These are phyloP conservation scores for Neurospora pannonica DNA, from an alignment of 495 filamentous ascomycete species.

Conservation along the genomic window DNA sequence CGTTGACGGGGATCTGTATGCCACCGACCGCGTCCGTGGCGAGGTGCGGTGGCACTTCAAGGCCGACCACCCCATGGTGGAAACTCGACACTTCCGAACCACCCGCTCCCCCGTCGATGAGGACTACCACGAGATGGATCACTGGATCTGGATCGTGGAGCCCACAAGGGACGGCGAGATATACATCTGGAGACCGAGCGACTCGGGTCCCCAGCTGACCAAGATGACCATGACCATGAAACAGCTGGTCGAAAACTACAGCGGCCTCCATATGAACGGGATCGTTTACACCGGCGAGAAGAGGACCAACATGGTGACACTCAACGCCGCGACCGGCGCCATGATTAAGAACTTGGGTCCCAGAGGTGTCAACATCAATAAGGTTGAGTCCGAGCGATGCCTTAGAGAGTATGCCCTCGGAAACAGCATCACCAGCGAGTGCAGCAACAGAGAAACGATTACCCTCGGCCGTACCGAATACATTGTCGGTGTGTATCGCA, in stretches of 20 bases:
- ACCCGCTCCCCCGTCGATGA: constrained; percentile 54
- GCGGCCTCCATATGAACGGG: constrained; percentile 58
- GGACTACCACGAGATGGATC: constrained; percentile 55
- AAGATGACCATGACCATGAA: constrained; percentile 82
- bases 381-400: constrained; percentile 45
- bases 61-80: constrained; percentile 76
- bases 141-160: constrained; percentile 94
- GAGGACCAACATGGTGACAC: constrained; percentile 75
- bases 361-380: constrained; percentile 29
- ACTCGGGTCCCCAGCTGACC: constrained; percentile 58
- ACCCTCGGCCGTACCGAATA: constrained; percentile 82
- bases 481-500: constrained; percentile 70
- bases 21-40: constrained; percentile 80
- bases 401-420: constrained; percentile 49
- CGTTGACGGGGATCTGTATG: constrained; percentile 93
- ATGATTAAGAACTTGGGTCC: constrained; percentile 49
- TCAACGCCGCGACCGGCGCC: constrained; percentile 75
- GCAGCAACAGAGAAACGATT: constrained; percentile 59
- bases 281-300: constrained; percentile 87
- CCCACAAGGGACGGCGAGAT: constrained; percentile 79
- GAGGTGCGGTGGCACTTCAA: constrained; percentile 73
- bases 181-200: constrained; percentile 74
- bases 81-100: constrained; percentile 72
- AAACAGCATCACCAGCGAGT: constrained; percentile 60
- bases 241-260: constrained; percentile 60